A percentile compares a stretch with the other conserved stretches of the same genome.
phyloP scores from a whole-genome alignment of 2,329 filamentous ascomycete species.

The Colletotrichum theobromicola region DNA sequence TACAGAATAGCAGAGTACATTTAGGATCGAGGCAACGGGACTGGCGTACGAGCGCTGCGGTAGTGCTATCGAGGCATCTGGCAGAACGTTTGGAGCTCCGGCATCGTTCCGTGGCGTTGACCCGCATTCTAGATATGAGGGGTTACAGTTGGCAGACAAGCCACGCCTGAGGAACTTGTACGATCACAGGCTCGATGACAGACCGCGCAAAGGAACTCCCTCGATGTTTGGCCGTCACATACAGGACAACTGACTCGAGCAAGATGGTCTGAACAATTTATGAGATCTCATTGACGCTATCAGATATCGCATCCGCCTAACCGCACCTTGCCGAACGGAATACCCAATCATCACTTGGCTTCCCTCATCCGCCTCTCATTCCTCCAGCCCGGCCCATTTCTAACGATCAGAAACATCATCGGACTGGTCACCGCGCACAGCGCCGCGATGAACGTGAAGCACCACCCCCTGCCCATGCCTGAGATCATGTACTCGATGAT shows the following conservation, averaged over 20 bases:
- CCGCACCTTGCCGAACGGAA: neutral
- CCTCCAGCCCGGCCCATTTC: conserved; percentile 54
- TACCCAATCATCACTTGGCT: neutral
- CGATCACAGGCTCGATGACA: neutral
- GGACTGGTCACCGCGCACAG: conserved; percentile 55
- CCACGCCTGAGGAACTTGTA: neutral
- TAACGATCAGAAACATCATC: conserved; percentile 53
- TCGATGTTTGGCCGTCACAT: neutral
- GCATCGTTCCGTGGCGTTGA: neutral
- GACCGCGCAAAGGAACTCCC: neutral
- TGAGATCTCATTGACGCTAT: neutral
- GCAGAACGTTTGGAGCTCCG: neutral
- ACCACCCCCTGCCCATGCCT: conserved; percentile 65
- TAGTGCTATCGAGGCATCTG: neutral
- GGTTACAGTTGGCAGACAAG: neutral
- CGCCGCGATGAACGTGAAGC: conserved; percentile 63
- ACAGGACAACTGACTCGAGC: neutral
- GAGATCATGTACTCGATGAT: conserved; percentile 64
- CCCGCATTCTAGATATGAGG: neutral
- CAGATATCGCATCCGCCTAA: neutral
- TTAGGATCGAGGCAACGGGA: neutral
- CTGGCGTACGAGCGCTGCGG: neutral
- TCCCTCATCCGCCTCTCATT: conserved; percentile 49
- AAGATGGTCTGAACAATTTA: neutral
- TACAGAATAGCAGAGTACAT: neutral